Evolutionary conservation across 2,329 filamentous ascomycete species (phyloP).

Genomic region (Ascochyta fabae): DNA sequence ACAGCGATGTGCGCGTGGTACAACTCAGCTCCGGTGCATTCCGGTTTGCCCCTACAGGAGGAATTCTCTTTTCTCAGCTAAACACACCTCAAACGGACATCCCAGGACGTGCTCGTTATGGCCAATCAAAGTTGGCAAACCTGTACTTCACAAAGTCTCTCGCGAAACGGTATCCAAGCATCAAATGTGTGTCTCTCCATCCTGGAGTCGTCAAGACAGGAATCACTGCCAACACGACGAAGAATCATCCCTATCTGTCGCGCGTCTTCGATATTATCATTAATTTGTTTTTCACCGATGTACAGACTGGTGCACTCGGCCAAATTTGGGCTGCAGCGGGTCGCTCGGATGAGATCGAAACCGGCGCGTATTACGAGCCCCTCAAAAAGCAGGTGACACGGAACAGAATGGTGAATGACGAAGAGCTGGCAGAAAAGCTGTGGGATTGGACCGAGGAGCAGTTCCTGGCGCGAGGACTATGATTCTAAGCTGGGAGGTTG

Average conservation of each 20-base stretch:
- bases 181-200: conserved; percentile 51
- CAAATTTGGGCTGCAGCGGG: conserved; percentile 53
- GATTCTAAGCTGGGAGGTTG: conserved; percentile 15
- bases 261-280: background rate
- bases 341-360: conserved; percentile 42
- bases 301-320: conserved; percentile 36
- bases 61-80: no score
- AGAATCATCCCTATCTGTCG: background rate
- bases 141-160: conserved; percentile 50
- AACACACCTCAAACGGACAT: no score
- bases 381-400: conserved; percentile 32
- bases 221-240: background rate
- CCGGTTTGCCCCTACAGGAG: no score
- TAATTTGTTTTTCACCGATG: conserved; percentile 1
- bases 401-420: conserved; percentile 13
- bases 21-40: no score
- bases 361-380: conserved; percentile 50
- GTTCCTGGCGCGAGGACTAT: conserved; percentile 12
- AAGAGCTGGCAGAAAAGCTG: conserved; percentile 24
- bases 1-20: no score
- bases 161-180: conserved; percentile 49
- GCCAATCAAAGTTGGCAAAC: conserved; percentile 42
- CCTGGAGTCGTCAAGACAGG: conserved; percentile 54
- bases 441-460: conserved; percentile 34
- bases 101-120: no score